Base-by-base conservation (phyloP, 768 basidiomycete species). In the Amanita pallidorosea region DNA sequence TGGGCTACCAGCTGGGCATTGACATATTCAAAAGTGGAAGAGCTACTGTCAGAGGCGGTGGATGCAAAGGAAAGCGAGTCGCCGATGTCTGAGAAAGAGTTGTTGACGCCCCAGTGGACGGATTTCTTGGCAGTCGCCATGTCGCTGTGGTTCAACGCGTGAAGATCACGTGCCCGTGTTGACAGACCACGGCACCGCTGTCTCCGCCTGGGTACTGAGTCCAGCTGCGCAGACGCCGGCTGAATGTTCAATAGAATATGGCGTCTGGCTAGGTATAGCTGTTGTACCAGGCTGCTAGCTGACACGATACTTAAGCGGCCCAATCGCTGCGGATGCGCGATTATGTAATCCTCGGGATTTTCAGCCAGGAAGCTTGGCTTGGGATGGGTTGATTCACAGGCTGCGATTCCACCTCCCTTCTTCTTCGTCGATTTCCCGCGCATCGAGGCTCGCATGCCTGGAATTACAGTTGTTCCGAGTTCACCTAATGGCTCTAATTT, bases 1-100 rank as follows among this genome's bases (percentile, higher is more conserved):
- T 92, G 89, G 2, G 89, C 83, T 44, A 88, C 65, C 5, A 93
- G 76, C 57, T 93, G 90, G 17, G 83, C 70, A 60, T 90, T 92
- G 60, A 91, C 73, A 60, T 86, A 90, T 52, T 88, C 82, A 22
- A 88, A 63, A 52, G 76, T 84, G 3, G 84, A 84, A 6, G 78
- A 69, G 23, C 42, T 35, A n/a, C 9, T 5, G 18, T 51, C 50
- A 20, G 76, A 77, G 25, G 71, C 63, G 41, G 72, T 67, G 0
- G 73, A 74, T 1, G 73, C 73, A 4, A 73, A 64, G 5, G 77
- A 75, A 7, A 75, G 67, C 17, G 77, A 78, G 31, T 22, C 20
- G 35, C 64, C 66, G 47, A 74, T 62, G 27, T 61, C 59, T 15
- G 66, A 67, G n/a, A 73, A 48, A 0, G 77, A 78, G n/a, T 69